Evolutionary conservation across 148 eudicot species (phyloP).

Genomic region (Salicornia ramosissima): DNA sequence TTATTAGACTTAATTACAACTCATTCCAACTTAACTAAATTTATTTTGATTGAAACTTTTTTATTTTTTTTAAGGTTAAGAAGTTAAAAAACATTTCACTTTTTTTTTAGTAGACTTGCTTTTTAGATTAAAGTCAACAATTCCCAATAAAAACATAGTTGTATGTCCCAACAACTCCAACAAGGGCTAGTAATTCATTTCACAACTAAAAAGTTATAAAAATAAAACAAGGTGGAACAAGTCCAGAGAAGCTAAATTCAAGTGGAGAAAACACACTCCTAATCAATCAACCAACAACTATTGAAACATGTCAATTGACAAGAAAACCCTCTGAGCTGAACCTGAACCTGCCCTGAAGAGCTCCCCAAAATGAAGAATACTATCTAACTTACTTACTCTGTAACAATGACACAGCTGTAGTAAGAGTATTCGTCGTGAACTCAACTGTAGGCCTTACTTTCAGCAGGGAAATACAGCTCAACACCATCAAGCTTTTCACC

Average conservation of each 20-base stretch:
- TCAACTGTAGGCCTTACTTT: slow-evolving; percentile 5
- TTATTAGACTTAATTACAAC: too few relatives aligned
- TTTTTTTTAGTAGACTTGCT: too few relatives aligned
- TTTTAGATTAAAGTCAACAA: too few relatives aligned
- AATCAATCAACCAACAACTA: not conserved
- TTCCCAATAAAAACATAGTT: too few relatives aligned
- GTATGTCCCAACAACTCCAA: too few relatives aligned
- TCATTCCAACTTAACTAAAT: too few relatives aligned
- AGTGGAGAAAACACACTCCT: not conserved
- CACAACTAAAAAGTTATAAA: not conserved
- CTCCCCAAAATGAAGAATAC: not conserved
- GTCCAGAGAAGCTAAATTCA: not conserved
- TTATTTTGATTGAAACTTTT: too few relatives aligned
- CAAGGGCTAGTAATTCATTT: not conserved
- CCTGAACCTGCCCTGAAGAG: not conserved
- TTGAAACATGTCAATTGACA: not conserved
- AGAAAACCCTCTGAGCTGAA: not conserved
- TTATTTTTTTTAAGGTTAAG: too few relatives aligned
- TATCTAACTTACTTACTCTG: not conserved
- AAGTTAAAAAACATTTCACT: too few relatives aligned
- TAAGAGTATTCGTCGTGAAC: slow-evolving; percentile 2
- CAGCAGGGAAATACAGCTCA: slow-evolving; percentile 12
- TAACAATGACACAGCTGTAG: not conserved
- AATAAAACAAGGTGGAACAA: not conserved
- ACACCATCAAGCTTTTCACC: slow-evolving; percentile 10